phyloP scores from a whole-genome alignment of 208 protist genomes.

The Trypanosomatidae sp. region DNA sequence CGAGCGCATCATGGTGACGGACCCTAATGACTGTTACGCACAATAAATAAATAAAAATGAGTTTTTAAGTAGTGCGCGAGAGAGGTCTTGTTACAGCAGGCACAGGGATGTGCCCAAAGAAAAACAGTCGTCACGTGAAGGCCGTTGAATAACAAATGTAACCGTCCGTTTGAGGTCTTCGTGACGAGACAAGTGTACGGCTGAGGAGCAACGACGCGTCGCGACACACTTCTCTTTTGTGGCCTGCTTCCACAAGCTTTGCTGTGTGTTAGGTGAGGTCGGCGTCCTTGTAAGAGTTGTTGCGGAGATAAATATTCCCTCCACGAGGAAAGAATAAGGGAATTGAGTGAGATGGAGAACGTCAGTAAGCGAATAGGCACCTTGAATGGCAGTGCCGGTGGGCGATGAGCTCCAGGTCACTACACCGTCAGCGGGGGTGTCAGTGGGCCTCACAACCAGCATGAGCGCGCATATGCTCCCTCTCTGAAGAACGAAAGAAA shows the following conservation, averaged over 20 bases:
- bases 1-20: conserved; percentile 5
- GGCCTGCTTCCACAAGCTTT: neutral
- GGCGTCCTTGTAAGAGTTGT: neutral
- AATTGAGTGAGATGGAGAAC: neutral
- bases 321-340: neutral
- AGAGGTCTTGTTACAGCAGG: neutral
- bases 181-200: too few relatives aligned
- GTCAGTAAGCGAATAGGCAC: neutral
- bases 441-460: neutral
- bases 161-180: neutral
- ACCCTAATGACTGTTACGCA: neutral
- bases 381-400: neutral
- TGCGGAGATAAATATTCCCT: neutral
- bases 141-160: neutral
- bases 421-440: neutral
- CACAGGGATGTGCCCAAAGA: neutral
- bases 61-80: neutral
- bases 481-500: neutral
- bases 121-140: neutral
- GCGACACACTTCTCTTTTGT: neutral
- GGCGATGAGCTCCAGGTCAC: neutral
- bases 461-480: neutral
- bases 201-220: neutral
- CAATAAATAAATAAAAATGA: neutral
- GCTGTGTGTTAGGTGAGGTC: neutral